These are phyloP conservation scores for Piper betle DNA, from an alignment of 164 flowering plant species.

Conservation along the genomic window DNA sequence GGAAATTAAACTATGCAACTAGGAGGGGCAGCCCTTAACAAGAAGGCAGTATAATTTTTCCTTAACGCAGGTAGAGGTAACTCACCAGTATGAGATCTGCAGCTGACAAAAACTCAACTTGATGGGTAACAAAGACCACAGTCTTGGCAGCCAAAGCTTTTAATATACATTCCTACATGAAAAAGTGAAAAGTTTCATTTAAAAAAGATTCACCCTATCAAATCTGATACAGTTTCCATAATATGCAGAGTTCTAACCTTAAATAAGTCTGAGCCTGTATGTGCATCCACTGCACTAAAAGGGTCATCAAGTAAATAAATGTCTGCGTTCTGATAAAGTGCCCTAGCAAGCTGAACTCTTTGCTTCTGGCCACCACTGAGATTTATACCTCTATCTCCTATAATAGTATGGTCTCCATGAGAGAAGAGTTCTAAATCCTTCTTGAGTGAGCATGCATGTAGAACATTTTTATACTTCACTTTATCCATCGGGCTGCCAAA, in stretches of 20 bases:
- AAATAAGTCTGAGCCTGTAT: conserved; percentile 85
- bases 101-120: conserved; percentile 92
- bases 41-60: background rate
- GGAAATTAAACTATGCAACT: too few species aligned
- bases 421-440: conserved; percentile 88
- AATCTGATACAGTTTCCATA: background rate
- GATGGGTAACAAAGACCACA: conserved; percentile 92
- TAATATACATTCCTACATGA: conserved; percentile 83
- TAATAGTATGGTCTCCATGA: conserved; percentile 95
- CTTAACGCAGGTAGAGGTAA: background rate
- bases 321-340: conserved; percentile 96
- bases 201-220: background rate
- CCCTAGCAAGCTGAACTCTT: conserved; percentile 95
- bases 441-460: conserved; percentile 81
- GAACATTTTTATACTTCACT: conserved; percentile 67
- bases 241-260: conserved; percentile 32
- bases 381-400: conserved; percentile 97
- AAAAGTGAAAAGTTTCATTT: conserved; percentile 7
- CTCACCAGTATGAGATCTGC: conserved; percentile 91
- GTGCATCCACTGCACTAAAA: conserved; percentile 99
- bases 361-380: conserved; percentile 99
- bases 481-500: conserved; percentile 93
- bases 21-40: background rate
- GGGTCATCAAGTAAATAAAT: conserved; percentile 97
- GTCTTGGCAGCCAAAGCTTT: conserved; percentile 77